phyloP scores from a whole-genome alignment of 768 basidiomycete species.

The Trichaptum fuscoviolaceum region DNA sequence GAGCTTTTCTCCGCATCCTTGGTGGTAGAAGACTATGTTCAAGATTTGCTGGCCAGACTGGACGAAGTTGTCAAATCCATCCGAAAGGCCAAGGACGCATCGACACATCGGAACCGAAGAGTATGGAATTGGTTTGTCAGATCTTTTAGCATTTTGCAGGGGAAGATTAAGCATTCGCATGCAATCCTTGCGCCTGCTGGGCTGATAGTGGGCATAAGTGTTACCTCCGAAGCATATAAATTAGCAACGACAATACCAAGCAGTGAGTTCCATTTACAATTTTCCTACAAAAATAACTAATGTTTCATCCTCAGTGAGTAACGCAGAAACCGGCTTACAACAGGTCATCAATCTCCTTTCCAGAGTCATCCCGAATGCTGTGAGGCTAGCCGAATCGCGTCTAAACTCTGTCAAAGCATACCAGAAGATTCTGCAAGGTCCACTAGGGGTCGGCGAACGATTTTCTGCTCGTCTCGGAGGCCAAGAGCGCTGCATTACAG shows the following conservation, averaged over 20 bases:
- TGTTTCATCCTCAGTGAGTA: background rate
- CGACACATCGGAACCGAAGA: background rate
- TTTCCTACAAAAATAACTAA: background rate
- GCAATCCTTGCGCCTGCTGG: background rate
- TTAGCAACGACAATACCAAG: background rate
- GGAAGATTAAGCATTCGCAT: background rate
- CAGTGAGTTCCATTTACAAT: background rate
- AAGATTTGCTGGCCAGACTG: background rate
- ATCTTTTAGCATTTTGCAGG: background rate
- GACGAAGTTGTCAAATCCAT: background rate
- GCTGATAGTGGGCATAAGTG: background rate
- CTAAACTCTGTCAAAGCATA: background rate
- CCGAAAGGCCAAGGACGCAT: background rate
- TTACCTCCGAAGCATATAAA: background rate
- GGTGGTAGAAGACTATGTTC: background rate
- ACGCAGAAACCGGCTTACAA: background rate
- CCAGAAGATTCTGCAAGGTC: background rate
- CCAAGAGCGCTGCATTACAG: background rate
- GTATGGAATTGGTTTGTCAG: background rate
- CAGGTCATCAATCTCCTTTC: background rate
- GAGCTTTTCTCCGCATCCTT: background rate
- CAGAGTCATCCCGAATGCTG: background rate
- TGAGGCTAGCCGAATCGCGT: background rate
- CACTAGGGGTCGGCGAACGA: background rate
- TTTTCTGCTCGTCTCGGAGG: background rate